These are phyloP conservation scores for Chrysosporium queenslandicum DNA, from an alignment of 2,329 filamentous ascomycete genomes.

Conservation along the genomic window DNA sequence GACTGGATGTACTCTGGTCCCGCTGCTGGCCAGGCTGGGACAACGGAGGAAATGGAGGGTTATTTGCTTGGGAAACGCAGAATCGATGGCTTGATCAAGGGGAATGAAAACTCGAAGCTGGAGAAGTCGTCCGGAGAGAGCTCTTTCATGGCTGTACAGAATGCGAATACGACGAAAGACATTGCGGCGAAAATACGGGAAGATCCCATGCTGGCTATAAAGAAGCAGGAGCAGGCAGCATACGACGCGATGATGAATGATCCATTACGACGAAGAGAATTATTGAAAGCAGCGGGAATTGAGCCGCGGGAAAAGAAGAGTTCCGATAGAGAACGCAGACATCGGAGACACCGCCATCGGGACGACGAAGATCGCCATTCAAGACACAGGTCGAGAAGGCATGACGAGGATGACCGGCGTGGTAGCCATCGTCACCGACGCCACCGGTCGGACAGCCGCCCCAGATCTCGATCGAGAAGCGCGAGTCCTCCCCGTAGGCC, in stretches of 20 bases:
- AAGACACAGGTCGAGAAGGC: slow-evolving; percentile 22
- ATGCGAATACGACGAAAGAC: slow-evolving; percentile 66
- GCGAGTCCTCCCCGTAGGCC: slow-evolving; percentile 16
- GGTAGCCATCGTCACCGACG: slow-evolving; percentile 26
- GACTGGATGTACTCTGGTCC: slow-evolving; percentile 98
- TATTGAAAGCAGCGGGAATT: slow-evolving; percentile 47
- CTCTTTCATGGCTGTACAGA: slow-evolving; percentile 50
- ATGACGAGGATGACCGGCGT: slow-evolving; percentile 18
- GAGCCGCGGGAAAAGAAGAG: slow-evolving; percentile 29
- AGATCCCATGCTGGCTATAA: slow-evolving; percentile 86
- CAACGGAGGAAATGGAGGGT: slow-evolving; percentile 79
- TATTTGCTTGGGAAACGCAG: slow-evolving; percentile 86
- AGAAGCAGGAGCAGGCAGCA: slow-evolving; percentile 76
- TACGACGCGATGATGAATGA: slow-evolving; percentile 51
- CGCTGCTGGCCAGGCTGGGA: slow-evolving; percentile 62
- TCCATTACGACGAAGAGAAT: slow-evolving; percentile 45
- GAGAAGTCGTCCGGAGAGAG: slow-evolving; percentile 62
- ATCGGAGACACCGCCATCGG: slow-evolving; percentile 25
- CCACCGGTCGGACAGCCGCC: slow-evolving; percentile 39
- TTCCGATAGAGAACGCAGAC: slow-evolving; percentile 40
- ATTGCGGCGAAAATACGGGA: slow-evolving; percentile 77
- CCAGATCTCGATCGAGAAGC: slow-evolving; percentile 34
- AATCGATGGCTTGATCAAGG: slow-evolving; percentile 78
- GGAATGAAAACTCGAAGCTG: slow-evolving; percentile 67
- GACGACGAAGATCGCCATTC: slow-evolving; percentile 18